These are phyloP conservation scores for Microbotryum scabiosae DNA, from an alignment of 1,284 basidiomycete species.

Conservation along the genomic window DNA sequence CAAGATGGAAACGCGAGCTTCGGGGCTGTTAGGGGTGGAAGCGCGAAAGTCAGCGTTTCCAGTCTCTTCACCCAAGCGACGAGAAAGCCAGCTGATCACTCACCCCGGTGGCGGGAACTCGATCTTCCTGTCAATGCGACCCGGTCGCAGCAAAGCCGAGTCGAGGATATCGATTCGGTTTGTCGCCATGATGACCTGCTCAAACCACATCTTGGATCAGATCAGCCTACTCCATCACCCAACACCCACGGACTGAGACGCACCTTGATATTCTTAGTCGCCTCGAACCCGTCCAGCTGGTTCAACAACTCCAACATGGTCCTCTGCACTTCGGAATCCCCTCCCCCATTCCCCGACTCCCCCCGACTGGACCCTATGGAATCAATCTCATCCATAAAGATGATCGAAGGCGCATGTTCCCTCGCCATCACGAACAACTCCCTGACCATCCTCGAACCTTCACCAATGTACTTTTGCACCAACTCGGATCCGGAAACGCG, in stretches of 20 bases:
- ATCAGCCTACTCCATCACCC: background rate
- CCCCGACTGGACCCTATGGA: constrained; percentile 91
- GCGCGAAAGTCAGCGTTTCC: background rate
- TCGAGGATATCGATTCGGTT: constrained; percentile 98
- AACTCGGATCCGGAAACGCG: constrained; percentile 90
- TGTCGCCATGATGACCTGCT: constrained; percentile 83
- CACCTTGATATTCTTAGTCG: constrained; percentile 93
- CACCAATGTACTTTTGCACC: constrained; percentile 98
- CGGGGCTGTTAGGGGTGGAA: constrained; percentile 47
- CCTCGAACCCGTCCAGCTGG: constrained; percentile 95
- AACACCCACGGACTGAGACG: constrained; percentile 36
- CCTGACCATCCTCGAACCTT: constrained; percentile 91
- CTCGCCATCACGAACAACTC: constrained; percentile 98
- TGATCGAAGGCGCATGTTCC: constrained; percentile 96
- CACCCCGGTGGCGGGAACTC: constrained; percentile 93
- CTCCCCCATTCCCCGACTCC: constrained; percentile 65
- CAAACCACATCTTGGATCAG: background rate
- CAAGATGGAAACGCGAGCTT: constrained; percentile 91
- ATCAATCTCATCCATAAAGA: constrained; percentile 97
- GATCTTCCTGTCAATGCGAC: constrained; percentile 97
- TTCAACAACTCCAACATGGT: constrained; percentile 97
- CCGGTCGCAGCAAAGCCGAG: constrained; percentile 85
- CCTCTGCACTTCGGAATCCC: constrained; percentile 93
- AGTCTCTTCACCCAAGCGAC: background rate
- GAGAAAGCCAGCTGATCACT: background rate